Evolutionary conservation across 352 stramenopile genomes (phyloP).

Genomic region (Globisporangium cylindrosporum): DNA sequence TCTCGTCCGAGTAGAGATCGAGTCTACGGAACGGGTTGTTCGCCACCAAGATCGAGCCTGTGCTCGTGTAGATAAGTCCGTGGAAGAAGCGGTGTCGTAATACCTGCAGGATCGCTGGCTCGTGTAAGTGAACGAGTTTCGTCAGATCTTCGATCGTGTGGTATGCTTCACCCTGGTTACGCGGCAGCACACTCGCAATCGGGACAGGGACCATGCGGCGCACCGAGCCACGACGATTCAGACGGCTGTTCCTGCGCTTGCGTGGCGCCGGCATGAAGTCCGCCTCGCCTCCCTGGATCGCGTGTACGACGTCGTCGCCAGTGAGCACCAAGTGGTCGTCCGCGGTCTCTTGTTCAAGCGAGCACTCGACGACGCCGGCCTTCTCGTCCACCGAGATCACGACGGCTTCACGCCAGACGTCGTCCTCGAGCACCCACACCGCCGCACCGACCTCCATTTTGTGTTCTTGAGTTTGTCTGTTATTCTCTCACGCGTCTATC

Average conservation of each 20-base stretch:
- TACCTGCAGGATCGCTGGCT: slow-evolving; percentile 89
- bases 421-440: slow-evolving; percentile 73
- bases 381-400: slow-evolving; percentile 43
- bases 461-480: neutral
- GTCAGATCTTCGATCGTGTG: slow-evolving; percentile 85
- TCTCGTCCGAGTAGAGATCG: slow-evolving; percentile 62
- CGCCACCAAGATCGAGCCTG: slow-evolving; percentile 80
- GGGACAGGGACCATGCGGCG: slow-evolving; percentile 34
- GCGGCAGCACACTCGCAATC: slow-evolving; percentile 46
- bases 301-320: slow-evolving; percentile 21
- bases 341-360: slow-evolving; percentile 42
- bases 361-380: slow-evolving; percentile 48
- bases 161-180: slow-evolving; percentile 56
- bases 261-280: slow-evolving; percentile 43
- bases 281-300: slow-evolving; percentile 24
- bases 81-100: slow-evolving; percentile 78
- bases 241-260: slow-evolving; percentile 43
- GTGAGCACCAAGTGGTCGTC: slow-evolving; percentile 34
- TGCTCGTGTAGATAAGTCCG: slow-evolving; percentile 89
- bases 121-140: slow-evolving; percentile 89
- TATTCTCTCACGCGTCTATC: neutral
- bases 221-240: slow-evolving; percentile 36
- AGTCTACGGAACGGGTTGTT: slow-evolving; percentile 82
- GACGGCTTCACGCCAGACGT: slow-evolving; percentile 73
- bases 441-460: slow-evolving; percentile 68